A percentile compares a stretch with the other conserved stretches of the same genome.
phyloP scores from a whole-genome alignment of 2,329 filamentous ascomycete genomes.

The Nothopassalora personata region DNA sequence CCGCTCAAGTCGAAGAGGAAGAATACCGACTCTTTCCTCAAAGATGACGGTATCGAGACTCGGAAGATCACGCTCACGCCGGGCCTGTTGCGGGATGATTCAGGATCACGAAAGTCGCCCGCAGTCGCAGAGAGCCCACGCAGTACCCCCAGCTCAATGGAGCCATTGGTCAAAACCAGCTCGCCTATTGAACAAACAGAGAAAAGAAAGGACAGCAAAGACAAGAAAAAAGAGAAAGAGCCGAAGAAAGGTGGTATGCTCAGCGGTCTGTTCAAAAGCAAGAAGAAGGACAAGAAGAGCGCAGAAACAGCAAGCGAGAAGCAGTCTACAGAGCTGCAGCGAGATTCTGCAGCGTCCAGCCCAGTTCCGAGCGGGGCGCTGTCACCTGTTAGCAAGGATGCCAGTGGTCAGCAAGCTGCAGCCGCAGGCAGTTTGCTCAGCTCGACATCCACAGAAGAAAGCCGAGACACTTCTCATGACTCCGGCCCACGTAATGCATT shows the following conservation, averaged over 20 bases:
- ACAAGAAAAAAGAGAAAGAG: slow-evolving; percentile 73
- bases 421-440: slow-evolving; percentile 1
- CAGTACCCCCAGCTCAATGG: slow-evolving; percentile 57
- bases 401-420: slow-evolving; percentile 1
- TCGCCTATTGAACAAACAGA: slow-evolving; percentile 54
- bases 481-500: slow-evolving; percentile 16
- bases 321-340: slow-evolving; percentile 24
- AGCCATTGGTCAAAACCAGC: slow-evolving; percentile 66
- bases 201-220: slow-evolving; percentile 70
- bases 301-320: slow-evolving; percentile 42
- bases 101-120: slow-evolving; percentile 32
- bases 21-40: slow-evolving; percentile 95
- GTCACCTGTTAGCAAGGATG: slow-evolving; percentile 22
- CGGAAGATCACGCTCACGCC: slow-evolving; percentile 97
- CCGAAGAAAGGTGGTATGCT: slow-evolving; percentile 67
- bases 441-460: slow-evolving; percentile 3
- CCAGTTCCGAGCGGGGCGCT: slow-evolving; percentile 19
- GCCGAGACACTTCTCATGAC: slow-evolving; percentile 7
- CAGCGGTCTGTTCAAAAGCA: slow-evolving; percentile 63
- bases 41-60: slow-evolving; percentile 89
- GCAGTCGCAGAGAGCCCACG: slow-evolving; percentile 37
- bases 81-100: slow-evolving; percentile 80
- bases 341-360: slow-evolving; percentile 21
- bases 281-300: slow-evolving; percentile 58
- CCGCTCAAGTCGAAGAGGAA: slow-evolving; percentile 68